These are phyloP conservation scores for Oenanthe sinensis DNA, from an alignment of 129 eudicot species.

Conservation along the genomic window DNA sequence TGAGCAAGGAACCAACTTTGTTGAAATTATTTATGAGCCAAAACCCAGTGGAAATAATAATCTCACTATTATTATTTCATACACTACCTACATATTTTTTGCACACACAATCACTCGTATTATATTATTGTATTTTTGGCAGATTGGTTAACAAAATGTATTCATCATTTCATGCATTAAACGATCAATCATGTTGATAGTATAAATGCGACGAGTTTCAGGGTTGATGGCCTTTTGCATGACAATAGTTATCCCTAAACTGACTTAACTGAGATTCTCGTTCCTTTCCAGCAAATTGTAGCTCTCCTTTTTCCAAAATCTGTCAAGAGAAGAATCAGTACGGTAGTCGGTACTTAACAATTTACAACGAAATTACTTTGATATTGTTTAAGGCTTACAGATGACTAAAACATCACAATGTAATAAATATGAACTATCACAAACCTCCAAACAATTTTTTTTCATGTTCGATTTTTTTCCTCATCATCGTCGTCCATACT, in stretches of 20 bases:
- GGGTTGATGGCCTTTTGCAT: constrained; percentile 94
- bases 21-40: too few species aligned
- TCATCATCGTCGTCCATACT: constrained; percentile 16
- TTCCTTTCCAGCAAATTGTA: constrained; percentile 97
- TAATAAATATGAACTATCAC: neutral
- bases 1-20: too few species aligned
- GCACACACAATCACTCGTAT: too few species aligned
- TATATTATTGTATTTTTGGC: too few species aligned
- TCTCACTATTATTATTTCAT: too few species aligned
- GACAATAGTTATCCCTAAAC: constrained; percentile 81
- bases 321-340: constrained; percentile 17
- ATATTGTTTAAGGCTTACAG: neutral
- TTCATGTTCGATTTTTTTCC: constrained; percentile 38
- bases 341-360: neutral
- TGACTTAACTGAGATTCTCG: constrained; percentile 88
- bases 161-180: constrained; percentile 67
- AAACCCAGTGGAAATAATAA: too few species aligned
- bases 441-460: constrained; percentile 89
- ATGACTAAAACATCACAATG: neutral
- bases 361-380: neutral
- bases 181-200: too few species aligned
- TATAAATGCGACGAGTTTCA: constrained; percentile 83
- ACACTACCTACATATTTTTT: too few species aligned
- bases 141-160: too few species aligned
- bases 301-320: constrained; percentile 97